Evolutionary conservation across 2,329 filamentous ascomycete genomes (phyloP).

Genomic region (Aspergillus tanneri): DNA sequence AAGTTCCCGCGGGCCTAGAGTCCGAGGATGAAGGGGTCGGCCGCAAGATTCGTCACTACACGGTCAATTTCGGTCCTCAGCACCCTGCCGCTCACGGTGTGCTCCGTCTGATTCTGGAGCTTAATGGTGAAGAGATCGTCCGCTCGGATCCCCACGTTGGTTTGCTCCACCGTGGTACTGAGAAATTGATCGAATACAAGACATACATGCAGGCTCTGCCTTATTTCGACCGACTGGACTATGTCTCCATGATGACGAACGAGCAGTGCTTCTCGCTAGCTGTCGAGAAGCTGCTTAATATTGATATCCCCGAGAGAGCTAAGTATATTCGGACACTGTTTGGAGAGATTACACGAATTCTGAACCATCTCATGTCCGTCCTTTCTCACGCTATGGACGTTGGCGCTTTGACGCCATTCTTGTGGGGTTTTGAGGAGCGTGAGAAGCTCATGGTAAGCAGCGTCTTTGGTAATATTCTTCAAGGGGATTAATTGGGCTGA

Average conservation of each 20-base stretch:
- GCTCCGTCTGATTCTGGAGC: conserved; percentile 92
- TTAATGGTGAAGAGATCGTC: conserved; percentile 96
- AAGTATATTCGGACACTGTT: conserved; percentile 98
- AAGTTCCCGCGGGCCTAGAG: conserved; percentile 50
- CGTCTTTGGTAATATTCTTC: too few species aligned
- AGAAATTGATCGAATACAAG: conserved; percentile 99
- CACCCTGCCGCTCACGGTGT: conserved; percentile 98
- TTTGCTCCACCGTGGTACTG: conserved; percentile 90
- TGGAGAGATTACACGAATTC: conserved; percentile 85
- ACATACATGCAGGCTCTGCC: conserved; percentile 97
- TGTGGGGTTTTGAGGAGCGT: conserved; percentile 99
- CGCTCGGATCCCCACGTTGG: conserved; percentile 96
- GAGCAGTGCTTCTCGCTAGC: conserved; percentile 96
- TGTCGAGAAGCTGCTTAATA: conserved; percentile 95
- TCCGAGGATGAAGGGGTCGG: conserved; percentile 43
- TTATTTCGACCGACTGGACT: conserved; percentile 98
- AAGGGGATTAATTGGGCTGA: too few species aligned
- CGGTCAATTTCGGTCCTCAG: conserved; percentile 98
- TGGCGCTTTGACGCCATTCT: conserved; percentile 92
- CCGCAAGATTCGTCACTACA: conserved; percentile 97
- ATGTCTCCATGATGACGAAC: conserved; percentile 99
- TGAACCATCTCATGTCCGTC: conserved; percentile 98
- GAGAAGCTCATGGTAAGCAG: conserved; percentile 94
- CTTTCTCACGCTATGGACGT: conserved; percentile 99
- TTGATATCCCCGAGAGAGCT: conserved; percentile 91